Percentiles rank a stretch among this genome's conserved stretches.
Evolutionary conservation across 129 eudicot species (phyloP).

Genomic region (Mikania micrantha): DNA sequence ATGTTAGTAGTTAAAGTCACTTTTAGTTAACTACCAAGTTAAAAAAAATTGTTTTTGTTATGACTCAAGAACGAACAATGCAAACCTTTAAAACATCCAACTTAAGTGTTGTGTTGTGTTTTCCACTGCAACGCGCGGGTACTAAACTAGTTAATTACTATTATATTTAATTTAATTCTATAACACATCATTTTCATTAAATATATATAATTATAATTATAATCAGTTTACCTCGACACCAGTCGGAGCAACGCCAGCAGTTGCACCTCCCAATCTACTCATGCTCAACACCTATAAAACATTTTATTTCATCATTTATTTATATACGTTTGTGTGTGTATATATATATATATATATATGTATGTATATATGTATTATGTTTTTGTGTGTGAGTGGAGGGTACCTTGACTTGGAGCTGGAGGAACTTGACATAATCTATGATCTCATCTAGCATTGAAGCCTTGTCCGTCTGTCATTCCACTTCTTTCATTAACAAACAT

Average conservation of each 20-base stretch:
- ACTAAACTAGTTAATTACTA: no score
- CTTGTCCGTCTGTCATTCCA: conserved; percentile 94
- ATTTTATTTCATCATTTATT: neutral
- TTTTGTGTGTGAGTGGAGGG: neutral
- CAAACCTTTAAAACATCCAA: no score
- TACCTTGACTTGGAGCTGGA: conserved; percentile 99
- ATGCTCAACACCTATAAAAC: conserved; percentile 70
- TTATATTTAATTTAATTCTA: no score
- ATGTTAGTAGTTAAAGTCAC: no score
- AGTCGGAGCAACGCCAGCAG: conserved; percentile 26
- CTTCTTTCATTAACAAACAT: conserved; percentile 7
- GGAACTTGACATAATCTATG: conserved; percentile 97
- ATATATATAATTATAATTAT: no score
- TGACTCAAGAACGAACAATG: no score
- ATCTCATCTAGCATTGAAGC: conserved; percentile 99
- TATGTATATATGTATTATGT: neutral
- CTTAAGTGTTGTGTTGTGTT: no score
- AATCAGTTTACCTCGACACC: conserved; percentile 48
- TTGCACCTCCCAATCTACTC: conserved; percentile 96
- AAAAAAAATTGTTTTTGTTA: no score
- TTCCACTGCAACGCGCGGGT: no score
- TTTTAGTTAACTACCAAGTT: no score
- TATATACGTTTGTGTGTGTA: neutral
- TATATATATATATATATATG: neutral
- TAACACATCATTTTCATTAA: no score